These are phyloP conservation scores for Suhomyces ambrosiae DNA, from an alignment of 1,139 yeast genomes.

Conservation along the genomic window DNA sequence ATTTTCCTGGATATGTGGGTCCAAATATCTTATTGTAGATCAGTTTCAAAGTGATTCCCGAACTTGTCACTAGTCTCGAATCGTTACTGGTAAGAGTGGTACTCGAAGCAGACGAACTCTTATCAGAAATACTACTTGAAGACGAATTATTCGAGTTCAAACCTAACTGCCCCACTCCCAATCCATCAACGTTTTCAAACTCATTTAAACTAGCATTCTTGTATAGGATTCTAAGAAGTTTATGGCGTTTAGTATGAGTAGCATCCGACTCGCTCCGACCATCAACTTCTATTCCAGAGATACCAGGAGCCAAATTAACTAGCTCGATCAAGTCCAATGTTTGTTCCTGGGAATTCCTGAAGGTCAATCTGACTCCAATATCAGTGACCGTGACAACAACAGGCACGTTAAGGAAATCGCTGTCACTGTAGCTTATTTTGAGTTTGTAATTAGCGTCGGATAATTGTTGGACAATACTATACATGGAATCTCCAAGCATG, in stretches of 20 bases:
- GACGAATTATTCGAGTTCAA: constrained; percentile 3
- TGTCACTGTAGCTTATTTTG: constrained; percentile 18
- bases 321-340: constrained; percentile 50
- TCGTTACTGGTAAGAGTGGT: constrained; percentile 12
- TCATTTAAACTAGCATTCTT: constrained; percentile 37
- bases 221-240: constrained; percentile 30
- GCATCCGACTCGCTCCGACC: too few relatives aligned
- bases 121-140: constrained; percentile 6
- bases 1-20: constrained; percentile 61
- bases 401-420: constrained; percentile 31
- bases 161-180: constrained; percentile 7
- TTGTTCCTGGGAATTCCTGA: constrained; percentile 44
- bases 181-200: constrained; percentile 14
- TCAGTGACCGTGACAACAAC: constrained; percentile 32
- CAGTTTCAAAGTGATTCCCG: constrained; percentile 35
- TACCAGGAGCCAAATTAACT: constrained; percentile 23
- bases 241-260: constrained; percentile 3
- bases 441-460: constrained; percentile 27
- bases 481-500: constrained; percentile 32
- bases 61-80: background rate
- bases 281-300: too few relatives aligned
- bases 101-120: constrained; percentile 7
- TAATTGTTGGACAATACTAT: constrained; percentile 27
- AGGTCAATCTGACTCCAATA: constrained; percentile 41
- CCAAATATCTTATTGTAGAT: constrained; percentile 63